Evolutionary conservation across 345 rosid genomes (phyloP).

Genomic region (Lepidium didymum): DNA sequence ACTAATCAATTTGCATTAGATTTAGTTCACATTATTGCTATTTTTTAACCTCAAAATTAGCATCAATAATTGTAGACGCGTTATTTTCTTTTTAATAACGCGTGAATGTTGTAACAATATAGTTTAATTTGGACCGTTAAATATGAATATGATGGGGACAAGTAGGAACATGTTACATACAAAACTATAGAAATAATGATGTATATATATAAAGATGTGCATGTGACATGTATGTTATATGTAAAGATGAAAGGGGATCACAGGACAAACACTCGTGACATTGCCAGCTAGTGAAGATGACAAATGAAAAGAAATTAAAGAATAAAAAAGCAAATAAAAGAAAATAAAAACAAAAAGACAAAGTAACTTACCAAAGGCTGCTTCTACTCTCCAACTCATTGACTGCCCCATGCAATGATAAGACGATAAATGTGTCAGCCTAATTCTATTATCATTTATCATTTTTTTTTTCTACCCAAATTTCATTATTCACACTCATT

Average conservation of each 20-base stretch:
- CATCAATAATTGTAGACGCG: conserved; percentile 3
- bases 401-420: conserved; percentile 37
- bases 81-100: no score
- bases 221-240: conserved; percentile 14
- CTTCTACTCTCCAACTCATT: conserved; percentile 37
- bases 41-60: background rate
- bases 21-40: background rate
- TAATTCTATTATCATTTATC: conserved; percentile 1
- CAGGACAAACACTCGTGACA: conserved; percentile 42
- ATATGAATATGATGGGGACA: conserved; percentile 17
- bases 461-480: background rate
- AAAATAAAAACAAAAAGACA: conserved; percentile 38
- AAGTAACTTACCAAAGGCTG: conserved; percentile 31
- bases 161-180: conserved; percentile 20
- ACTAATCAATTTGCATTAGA: background rate
- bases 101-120: conserved; percentile 16
- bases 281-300: conserved; percentile 36
- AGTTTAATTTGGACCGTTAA: conserved; percentile 18
- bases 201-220: background rate
- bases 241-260: conserved; percentile 28
- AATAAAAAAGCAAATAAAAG: conserved; percentile 31
- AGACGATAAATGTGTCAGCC: conserved; percentile 43
- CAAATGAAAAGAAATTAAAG: conserved; percentile 31
- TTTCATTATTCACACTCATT: background rate
- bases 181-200: background rate